Base-by-base conservation (phyloP, 2,329 filamentous ascomycete species). In the Leptographium wingfieldii region DNA sequence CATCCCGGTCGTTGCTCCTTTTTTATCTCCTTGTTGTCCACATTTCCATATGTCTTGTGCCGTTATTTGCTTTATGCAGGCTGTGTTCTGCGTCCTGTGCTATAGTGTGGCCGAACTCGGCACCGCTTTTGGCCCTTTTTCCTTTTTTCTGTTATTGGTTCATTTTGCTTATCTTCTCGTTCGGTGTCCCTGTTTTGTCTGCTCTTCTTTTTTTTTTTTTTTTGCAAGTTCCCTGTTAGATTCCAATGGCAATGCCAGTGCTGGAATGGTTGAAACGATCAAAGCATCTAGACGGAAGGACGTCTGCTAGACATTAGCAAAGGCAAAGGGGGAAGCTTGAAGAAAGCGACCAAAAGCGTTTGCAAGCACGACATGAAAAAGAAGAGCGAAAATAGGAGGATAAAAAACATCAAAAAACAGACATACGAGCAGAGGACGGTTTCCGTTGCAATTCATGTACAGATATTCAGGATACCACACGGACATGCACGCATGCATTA, bases 61-160 rank as follows among this genome's bases (percentile, higher is more conserved):
- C 38, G 38, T 40, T 72, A 80, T 78, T 43, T 27, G n/a, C 48
- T 51, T 27, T 27, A 40, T 40, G 38, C 38, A 14, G 38, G 38
- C 22, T 27, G 7, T 27, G 29, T 25, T 11, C 22, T 25, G 48
- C n/a, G 10, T 22, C 48, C 22, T 51, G 19, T n/a, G 19, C 43
- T 48, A n/a, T 25, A 51, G 6, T 22, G 48, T 9, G 48, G 48
- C 48, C 27, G 9, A 6, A 25, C 48, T 14, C 22, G 3, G n/a
- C 48, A 27, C 25, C 10, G 29, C 25, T 25, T 51, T 25, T 25
- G 43, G 43, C 33, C n/a, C 46, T 48, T 11, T 48, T 48, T 25
- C 46, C 46, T n/a, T 58, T 38, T 53, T n/a, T 40, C n/a, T 40
- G 38, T 35, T 12, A 25, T 48, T 57, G 10, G 52, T 40, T 49